Evolutionary conservation across 148 eudicot genomes (phyloP).

Genomic region (Fallopia convolvulus): DNA sequence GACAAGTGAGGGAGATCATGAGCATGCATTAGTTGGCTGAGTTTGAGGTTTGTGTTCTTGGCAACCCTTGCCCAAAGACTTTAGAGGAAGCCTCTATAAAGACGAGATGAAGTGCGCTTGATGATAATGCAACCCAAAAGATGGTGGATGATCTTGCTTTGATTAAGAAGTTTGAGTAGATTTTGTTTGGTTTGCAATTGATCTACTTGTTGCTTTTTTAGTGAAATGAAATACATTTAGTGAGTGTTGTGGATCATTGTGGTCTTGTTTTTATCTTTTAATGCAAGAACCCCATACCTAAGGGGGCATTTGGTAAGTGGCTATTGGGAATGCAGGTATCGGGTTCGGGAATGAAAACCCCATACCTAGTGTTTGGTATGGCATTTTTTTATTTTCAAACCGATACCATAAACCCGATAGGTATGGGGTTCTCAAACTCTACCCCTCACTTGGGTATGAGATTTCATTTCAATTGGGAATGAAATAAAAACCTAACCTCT

Average conservation of each 20-base stretch:
- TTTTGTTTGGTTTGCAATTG: neutral
- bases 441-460: too few species aligned
- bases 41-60: constrained; percentile 89
- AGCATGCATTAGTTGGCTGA: constrained; percentile 79
- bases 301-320: too few species aligned
- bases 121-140: constrained; percentile 85
- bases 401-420: too few species aligned
- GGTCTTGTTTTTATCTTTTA: neutral
- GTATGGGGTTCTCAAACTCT: too few species aligned
- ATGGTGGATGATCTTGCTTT: constrained; percentile 83
- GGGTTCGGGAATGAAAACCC: too few species aligned
- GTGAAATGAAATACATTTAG: neutral
- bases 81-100: constrained; percentile 85
- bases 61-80: constrained; percentile 92
- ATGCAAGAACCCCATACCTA: too few species aligned
- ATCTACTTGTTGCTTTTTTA: neutral
- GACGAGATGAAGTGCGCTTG: constrained; percentile 70
- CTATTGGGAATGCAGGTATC: too few species aligned
- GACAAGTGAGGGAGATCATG: constrained; percentile 87
- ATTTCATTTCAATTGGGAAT: too few species aligned
- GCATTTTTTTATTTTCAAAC: too few species aligned
- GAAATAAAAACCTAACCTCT: too few species aligned
- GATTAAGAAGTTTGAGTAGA: constrained; percentile 77
- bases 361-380: too few species aligned
- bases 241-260: neutral